These are phyloP conservation scores for Eucalyptus regnans DNA, from an alignment of 345 rosid genomes.

Conservation along the genomic window DNA sequence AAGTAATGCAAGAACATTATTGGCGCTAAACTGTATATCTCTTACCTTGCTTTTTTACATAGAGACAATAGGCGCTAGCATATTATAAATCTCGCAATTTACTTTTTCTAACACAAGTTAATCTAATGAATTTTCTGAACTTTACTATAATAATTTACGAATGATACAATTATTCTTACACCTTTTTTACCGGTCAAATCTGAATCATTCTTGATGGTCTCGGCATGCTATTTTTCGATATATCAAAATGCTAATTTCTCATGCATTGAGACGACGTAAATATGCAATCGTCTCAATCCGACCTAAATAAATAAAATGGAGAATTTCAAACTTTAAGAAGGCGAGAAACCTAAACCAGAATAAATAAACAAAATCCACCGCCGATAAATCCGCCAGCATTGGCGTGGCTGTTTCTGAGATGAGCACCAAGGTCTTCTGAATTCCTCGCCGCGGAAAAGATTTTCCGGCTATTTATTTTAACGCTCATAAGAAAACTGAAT, in stretches of 20 bases:
- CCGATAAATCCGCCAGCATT: background rate
- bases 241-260: background rate
- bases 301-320: background rate
- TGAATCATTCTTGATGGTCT: background rate
- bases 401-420: background rate
- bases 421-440: background rate
- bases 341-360: background rate
- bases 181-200: rapidly evolving
- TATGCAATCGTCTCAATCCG: rapidly evolving
- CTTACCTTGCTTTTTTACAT: background rate
- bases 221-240: rapidly evolving
- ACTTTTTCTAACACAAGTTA: background rate
- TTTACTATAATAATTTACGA: background rate
- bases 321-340: background rate
- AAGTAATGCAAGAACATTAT: background rate
- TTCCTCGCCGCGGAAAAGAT: background rate
- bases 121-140: background rate
- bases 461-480: background rate
- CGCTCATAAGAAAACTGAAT: background rate
- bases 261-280: rapidly evolving
- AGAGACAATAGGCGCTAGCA: background rate
- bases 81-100: background rate
- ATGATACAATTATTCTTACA: background rate
- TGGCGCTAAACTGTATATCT: background rate
- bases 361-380: background rate